Conservation (phyloP, 148 eudicot genomes). For the Diospyros lotus region DNA sequence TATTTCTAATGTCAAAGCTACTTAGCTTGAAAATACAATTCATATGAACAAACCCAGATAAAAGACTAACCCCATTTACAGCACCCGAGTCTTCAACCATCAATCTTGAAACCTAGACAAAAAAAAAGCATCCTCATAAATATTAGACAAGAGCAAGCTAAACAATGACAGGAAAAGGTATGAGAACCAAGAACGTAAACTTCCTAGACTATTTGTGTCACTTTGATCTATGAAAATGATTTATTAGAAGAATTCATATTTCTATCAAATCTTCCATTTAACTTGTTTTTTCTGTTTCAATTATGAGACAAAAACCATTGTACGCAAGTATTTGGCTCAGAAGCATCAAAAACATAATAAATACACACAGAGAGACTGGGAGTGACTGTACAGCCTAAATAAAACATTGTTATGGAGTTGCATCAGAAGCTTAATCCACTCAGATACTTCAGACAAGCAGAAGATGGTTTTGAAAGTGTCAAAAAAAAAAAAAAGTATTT, state of each 20-base stretch:
- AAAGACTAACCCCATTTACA: constrained; percentile 67
- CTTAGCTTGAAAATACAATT: neutral
- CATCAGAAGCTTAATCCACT: neutral
- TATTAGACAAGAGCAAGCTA: neutral
- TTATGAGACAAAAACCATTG: neutral
- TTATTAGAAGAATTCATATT: neutral
- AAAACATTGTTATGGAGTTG: too few species aligned
- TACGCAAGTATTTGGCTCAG: neutral
- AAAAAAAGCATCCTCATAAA: constrained; percentile 9
- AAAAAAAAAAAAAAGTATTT: neutral
- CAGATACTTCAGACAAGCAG: neutral
- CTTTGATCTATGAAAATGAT: neutral
- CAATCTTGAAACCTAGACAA: constrained; percentile 64
- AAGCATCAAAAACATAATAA: neutral
- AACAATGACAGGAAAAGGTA: neutral
- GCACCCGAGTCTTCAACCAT: constrained; percentile 61
- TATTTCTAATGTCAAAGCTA: constrained; percentile 3
- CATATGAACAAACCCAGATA: constrained; percentile 3
- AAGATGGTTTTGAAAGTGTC: neutral
- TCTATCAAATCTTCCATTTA: neutral
- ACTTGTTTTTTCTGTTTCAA: neutral
- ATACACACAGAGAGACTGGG: neutral
- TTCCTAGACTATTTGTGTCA: neutral
- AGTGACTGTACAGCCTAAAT: too few species aligned
- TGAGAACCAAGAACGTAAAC: neutral